phyloP scores from a whole-genome alignment of 106 monocot species.

The Hemerocallis citrina region DNA sequence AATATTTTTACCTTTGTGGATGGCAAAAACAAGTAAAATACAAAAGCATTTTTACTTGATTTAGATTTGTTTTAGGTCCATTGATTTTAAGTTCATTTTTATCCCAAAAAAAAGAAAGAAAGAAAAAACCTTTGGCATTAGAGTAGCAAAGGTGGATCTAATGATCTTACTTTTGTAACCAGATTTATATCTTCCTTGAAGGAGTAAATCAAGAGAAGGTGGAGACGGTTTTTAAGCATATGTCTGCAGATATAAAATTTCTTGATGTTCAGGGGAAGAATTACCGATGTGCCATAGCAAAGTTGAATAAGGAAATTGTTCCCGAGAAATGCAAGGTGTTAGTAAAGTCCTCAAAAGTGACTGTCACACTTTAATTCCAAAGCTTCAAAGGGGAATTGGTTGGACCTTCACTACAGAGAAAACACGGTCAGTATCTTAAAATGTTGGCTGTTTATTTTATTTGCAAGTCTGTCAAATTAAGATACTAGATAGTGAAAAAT shows the following conservation, averaged over 20 bases:
- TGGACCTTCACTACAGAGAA: conserved; percentile 61
- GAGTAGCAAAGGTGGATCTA: too few relatives aligned
- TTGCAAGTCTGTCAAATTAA: too few relatives aligned
- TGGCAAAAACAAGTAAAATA: too few relatives aligned
- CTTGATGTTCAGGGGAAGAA: conserved; percentile 72
- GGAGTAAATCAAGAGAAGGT: conserved; percentile 48
- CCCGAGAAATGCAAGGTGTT: conserved; percentile 57
- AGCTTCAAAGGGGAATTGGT: conserved; percentile 66
- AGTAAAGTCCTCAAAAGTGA: conserved; percentile 50
- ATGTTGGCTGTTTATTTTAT: too few relatives aligned
- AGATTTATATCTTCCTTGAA: conserved; percentile 69
- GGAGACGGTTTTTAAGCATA: conserved; percentile 31
- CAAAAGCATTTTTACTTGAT: too few relatives aligned
- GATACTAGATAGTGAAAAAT: too few relatives aligned
- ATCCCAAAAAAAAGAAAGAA: too few relatives aligned
- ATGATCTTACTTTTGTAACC: too few relatives aligned
- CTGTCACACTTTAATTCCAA: conserved; percentile 53
- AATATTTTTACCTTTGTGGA: too few relatives aligned
- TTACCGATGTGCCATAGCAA: conserved; percentile 51
- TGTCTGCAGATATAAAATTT: conserved; percentile 56
- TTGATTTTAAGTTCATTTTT: too few relatives aligned
- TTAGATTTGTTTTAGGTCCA: too few relatives aligned
- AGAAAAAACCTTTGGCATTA: too few relatives aligned
- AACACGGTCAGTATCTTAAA: conserved; percentile 38
- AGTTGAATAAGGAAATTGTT: conserved; percentile 65